Base-by-base conservation (phyloP, 768 basidiomycete genomes). In the Mycena pura region DNA sequence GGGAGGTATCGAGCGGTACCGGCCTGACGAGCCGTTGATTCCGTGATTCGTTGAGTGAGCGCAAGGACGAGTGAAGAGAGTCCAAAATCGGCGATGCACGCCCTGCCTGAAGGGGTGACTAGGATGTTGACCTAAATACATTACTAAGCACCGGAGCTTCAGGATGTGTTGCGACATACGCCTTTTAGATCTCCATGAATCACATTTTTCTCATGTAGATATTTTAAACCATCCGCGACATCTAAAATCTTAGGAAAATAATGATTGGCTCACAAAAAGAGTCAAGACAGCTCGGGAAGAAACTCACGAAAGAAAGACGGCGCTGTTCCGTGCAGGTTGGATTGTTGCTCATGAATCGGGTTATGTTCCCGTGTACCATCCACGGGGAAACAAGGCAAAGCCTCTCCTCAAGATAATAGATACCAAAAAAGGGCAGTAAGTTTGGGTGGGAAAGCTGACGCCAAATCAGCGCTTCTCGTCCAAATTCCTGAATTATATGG, bases 11-110 rank as follows among this genome's bases (percentile, higher is more conserved):
- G 71, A 21, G 68, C 53, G 0, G 78, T 77, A 2, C 78, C 78
- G 2, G 66, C 68, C 25, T 63, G 48, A 28, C 31, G 63, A 8
- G 63, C 59, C 29, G 67, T 72, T 22, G 64, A 65, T n/a, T 69
- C 24, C 6, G 57, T 62, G 31, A 63, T 63, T 46, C 62, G 65
- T n/a, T n/a, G 1, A 70, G 6, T 15, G 53, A 55, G 6, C 3
- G 65, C 51, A 15, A 72, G 69, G 19, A 56, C 61, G 10, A 74
- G 65, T 13, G 69, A 71, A 4, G 76, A 72, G 14, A 84, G 69
- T 22, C 83, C 83, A 51, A 85, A 84, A 64, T 84, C 83, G 28
- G 82, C 79, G 4, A 84, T 69, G 57, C 81, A 82, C 11, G 82
- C 84, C 34, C 72, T 72, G 14, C 74, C 73, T 11, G 70, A 60